Conservation (phyloP, 2,329 filamentous ascomycete genomes). For the Rhinocladiella similis region DNA sequence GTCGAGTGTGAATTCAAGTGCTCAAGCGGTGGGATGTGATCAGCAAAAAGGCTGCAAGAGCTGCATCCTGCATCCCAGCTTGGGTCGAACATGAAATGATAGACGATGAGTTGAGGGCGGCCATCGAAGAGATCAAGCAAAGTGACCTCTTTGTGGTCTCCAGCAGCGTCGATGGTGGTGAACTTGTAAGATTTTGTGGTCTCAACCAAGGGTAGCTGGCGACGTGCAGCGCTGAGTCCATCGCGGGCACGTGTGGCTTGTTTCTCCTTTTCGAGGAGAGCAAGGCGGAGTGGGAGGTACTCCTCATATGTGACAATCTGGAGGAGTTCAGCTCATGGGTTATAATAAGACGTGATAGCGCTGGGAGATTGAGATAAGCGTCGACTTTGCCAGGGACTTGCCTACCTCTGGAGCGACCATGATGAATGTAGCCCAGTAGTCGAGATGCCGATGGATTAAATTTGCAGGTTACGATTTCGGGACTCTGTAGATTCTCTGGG, state of each 20-base stretch:
- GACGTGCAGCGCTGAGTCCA: constrained; percentile 12
- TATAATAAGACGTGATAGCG: background rate
- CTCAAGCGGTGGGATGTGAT: constrained; percentile 39
- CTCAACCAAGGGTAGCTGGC: constrained; percentile 43
- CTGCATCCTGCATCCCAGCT: constrained; percentile 38
- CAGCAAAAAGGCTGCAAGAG: constrained; percentile 42
- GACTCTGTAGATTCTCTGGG: no score
- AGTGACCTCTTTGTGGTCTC: constrained; percentile 14
- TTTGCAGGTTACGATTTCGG: no score
- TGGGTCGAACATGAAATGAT: constrained; percentile 50
- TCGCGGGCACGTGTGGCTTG: constrained; percentile 20
- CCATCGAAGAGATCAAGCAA: constrained; percentile 32
- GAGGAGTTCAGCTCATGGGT: background rate
- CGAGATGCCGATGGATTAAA: no score
- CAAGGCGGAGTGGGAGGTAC: constrained; percentile 21
- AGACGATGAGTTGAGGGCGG: constrained; percentile 37
- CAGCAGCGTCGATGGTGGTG: constrained; percentile 14
- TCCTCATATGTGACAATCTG: constrained; percentile 1
- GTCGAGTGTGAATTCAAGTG: constrained; percentile 43
- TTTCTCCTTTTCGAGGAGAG: constrained; percentile 23
- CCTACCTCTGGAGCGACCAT: constrained; percentile 7
- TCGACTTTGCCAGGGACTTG: background rate
- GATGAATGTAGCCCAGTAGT: background rate
- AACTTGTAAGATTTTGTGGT: constrained; percentile 41
- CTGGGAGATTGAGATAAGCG: no score